phyloP scores from a whole-genome alignment of 805 yeast genomes.

The Hyphopichia homilentoma region DNA sequence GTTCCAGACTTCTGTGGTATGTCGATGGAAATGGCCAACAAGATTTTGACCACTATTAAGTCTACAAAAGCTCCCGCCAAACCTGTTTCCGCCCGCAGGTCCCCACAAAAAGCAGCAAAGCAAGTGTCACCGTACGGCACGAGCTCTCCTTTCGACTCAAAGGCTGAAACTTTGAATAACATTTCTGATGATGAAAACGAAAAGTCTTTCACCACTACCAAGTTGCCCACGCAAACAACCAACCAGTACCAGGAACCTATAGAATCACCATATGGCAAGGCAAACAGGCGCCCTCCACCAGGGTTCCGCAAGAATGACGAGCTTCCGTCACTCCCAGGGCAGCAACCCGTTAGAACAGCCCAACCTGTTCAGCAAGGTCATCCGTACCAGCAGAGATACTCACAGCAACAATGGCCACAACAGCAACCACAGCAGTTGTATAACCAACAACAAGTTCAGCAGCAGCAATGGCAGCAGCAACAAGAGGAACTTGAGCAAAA shows the following conservation, averaged over 20 bases:
- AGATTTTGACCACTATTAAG: slow-evolving; percentile 78
- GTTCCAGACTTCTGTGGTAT: slow-evolving; percentile 99
- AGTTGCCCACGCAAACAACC: slow-evolving; percentile 27
- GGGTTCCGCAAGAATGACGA: slow-evolving; percentile 3
- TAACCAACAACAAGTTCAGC: slow-evolving; percentile 11
- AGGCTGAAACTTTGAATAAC: slow-evolving; percentile 6
- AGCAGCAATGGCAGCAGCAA: slow-evolving; percentile 11
- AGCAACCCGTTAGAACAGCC: slow-evolving; percentile 11
- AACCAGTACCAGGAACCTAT: slow-evolving; percentile 25
- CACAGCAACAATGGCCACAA: slow-evolving; percentile 6
- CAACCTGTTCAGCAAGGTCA: slow-evolving; percentile 11
- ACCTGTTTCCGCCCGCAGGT: too few species aligned
- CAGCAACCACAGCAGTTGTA: slow-evolving; percentile 3
- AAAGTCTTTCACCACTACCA: slow-evolving; percentile 11
- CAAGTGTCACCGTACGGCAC: slow-evolving; percentile 3
- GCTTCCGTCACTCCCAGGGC: slow-evolving; percentile 5
- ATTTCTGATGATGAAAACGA: slow-evolving; percentile 20
- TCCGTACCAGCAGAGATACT: slow-evolving; percentile 9
- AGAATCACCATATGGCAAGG: slow-evolving; percentile 19
- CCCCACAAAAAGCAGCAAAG: slow-evolving; percentile 4
- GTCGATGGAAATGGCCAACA: slow-evolving; percentile 95
- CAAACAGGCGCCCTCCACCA: slow-evolving; percentile 19
- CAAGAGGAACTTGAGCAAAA: slow-evolving; percentile 3
- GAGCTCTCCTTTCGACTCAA: slow-evolving; percentile 6
- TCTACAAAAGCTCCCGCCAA: slow-evolving; percentile 44